These are phyloP conservation scores for Porogramme epimiltina DNA, from an alignment of 1,284 basidiomycete genomes.

Conservation along the genomic window DNA sequence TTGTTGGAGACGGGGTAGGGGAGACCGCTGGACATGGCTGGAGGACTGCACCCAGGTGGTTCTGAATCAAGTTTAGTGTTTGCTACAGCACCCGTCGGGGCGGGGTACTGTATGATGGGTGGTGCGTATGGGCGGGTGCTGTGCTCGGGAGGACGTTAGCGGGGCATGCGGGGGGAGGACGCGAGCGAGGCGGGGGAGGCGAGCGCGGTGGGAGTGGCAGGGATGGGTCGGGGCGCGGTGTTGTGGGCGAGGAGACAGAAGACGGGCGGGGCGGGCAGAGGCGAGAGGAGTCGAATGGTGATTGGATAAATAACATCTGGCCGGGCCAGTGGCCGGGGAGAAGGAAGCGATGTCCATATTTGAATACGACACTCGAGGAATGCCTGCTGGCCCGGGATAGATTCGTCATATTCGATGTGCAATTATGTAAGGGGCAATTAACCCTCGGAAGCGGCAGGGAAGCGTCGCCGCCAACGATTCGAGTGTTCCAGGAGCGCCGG, in stretches of 20 bases:
- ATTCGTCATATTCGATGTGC: constrained; percentile 15
- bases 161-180: constrained; percentile 1
- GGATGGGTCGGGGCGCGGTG: constrained; percentile 6
- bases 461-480: too few relatives aligned
- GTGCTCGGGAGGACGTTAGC: constrained; percentile 12
- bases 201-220: not conserved
- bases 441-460: constrained; percentile 24
- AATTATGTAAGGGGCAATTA: constrained; percentile 24
- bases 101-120: constrained; percentile 3
- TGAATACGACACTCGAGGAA: constrained; percentile 21
- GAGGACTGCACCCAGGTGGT: constrained; percentile 2
- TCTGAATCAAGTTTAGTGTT: constrained; percentile 16
- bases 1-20: constrained; percentile 25
- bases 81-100: constrained; percentile 22
- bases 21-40: constrained; percentile 22
- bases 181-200: not conserved
- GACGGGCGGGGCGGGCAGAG: constrained; percentile 12
- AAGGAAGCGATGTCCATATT: constrained; percentile 25
- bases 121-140: constrained; percentile 17
- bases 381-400: constrained; percentile 22
- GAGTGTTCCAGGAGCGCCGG: not conserved
- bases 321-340: constrained; percentile 22
- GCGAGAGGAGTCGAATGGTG: not conserved
- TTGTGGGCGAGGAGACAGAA: constrained; percentile 18
- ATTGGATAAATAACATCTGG: constrained; percentile 26